Conservation (phyloP, 176 grass and related monocot genomes). For the Oryza brachyantha region DNA sequence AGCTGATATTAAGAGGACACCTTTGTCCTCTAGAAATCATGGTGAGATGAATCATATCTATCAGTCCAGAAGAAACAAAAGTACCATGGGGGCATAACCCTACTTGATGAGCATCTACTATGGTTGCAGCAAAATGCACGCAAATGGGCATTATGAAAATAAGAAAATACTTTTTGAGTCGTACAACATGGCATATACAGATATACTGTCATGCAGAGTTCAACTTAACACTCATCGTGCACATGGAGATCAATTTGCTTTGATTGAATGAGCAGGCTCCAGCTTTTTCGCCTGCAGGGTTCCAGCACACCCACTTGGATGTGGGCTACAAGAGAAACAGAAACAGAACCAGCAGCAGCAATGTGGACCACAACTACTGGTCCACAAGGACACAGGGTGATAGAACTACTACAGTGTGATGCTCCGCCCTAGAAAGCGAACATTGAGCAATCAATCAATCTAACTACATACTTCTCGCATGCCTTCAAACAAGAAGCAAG, state of each 20-base stretch:
- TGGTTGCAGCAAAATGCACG: not conserved
- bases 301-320: too few species aligned
- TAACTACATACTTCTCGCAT: not conserved
- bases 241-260: not conserved
- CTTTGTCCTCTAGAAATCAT: not conserved
- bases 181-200: not conserved
- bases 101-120: not conserved
- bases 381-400: too few species aligned
- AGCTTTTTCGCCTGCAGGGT: too few species aligned
- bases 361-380: too few species aligned
- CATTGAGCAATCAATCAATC: too few species aligned
- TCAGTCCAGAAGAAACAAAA: not conserved
- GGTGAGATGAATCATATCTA: not conserved
- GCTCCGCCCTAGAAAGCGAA: too few species aligned
- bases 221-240: not conserved
- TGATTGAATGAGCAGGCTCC: too few species aligned
- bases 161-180: not conserved
- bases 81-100: not conserved
- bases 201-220: too few species aligned
- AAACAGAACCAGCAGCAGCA: too few species aligned
- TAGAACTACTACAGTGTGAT: too few species aligned
- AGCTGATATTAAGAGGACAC: not conserved
- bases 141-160: not conserved
- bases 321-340: too few species aligned
- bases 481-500: not conserved